A percentile compares a stretch with the other conserved stretches of the same genome.
These are phyloP conservation scores for Cephaloascus albidus DNA, from an alignment of 805 yeast species.

Conservation along the genomic window DNA sequence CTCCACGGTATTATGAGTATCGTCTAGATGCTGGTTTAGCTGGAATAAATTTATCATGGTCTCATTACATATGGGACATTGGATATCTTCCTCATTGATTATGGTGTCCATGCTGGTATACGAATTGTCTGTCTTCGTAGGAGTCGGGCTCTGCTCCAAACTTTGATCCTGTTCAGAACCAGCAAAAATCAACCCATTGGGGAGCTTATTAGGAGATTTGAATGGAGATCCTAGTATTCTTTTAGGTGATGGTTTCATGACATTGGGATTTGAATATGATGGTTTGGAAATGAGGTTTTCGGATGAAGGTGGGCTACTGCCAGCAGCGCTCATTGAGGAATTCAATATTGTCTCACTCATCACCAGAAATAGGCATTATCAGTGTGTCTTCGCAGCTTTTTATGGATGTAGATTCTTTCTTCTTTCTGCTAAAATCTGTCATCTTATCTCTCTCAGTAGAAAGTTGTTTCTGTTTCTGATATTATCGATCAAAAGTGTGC, in stretches of 20 bases:
- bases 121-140: not conserved
- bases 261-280: not conserved
- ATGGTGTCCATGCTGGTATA: slow-evolving; percentile 1
- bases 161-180: not conserved
- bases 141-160: not conserved
- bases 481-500: no score
- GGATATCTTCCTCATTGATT: slow-evolving; percentile 5
- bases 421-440: no score
- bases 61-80: slow-evolving; percentile 68
- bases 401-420: no score
- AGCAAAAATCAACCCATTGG: not conserved
- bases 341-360: not conserved
- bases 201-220: not conserved
- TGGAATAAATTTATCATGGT: slow-evolving; percentile 42
- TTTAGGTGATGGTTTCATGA: not conserved
- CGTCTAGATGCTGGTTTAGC: slow-evolving; percentile 67
- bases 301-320: no score
- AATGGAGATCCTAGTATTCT: not conserved
- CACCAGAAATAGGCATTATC: no score
- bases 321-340: no score
- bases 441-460: no score
- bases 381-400: no score
- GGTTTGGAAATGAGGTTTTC: no score
- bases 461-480: no score
- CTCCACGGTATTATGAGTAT: slow-evolving; percentile 38